Percentiles rank a stretch among this genome's conserved stretches.
Conservation (phyloP, 2,329 filamentous ascomycete genomes). For the Pseudogymnoascus sp. region DNA sequence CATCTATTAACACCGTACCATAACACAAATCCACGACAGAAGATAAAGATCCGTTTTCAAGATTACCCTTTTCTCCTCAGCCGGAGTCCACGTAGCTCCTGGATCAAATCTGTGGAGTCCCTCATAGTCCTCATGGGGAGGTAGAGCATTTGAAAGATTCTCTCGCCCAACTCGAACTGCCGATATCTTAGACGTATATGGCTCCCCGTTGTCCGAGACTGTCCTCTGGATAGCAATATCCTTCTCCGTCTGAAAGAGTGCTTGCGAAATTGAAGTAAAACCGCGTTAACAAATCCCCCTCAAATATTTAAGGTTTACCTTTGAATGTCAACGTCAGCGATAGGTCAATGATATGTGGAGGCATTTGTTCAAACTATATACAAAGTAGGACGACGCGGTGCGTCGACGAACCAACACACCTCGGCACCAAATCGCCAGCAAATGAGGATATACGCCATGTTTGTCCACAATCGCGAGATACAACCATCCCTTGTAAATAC, state of each 20-base stretch:
- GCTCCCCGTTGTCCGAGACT: constrained; percentile 6
- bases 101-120: constrained; percentile 43
- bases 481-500: neutral
- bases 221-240: constrained; percentile 8
- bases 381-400: neutral
- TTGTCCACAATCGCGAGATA: constrained; percentile 2
- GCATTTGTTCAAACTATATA: neutral
- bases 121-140: constrained; percentile 35
- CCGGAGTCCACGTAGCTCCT: constrained; percentile 42
- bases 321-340: neutral
- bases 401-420: neutral
- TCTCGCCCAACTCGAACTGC: constrained; percentile 15
- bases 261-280: neutral
- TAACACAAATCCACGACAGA: constrained; percentile 35
- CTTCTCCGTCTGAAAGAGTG: constrained; percentile 12
- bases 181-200: constrained; percentile 15
- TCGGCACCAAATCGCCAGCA: neutral
- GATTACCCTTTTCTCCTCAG: constrained; percentile 47
- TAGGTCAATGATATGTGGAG: neutral
- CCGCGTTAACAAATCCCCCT: neutral
- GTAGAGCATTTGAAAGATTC: constrained; percentile 22
- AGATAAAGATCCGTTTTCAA: constrained; percentile 41
- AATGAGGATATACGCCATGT: constrained; percentile 18
- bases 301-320: neutral
- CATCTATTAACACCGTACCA: constrained; percentile 29